Conservation (phyloP, 176 grass and related monocot species). For the Triticum aestivum region DNA sequence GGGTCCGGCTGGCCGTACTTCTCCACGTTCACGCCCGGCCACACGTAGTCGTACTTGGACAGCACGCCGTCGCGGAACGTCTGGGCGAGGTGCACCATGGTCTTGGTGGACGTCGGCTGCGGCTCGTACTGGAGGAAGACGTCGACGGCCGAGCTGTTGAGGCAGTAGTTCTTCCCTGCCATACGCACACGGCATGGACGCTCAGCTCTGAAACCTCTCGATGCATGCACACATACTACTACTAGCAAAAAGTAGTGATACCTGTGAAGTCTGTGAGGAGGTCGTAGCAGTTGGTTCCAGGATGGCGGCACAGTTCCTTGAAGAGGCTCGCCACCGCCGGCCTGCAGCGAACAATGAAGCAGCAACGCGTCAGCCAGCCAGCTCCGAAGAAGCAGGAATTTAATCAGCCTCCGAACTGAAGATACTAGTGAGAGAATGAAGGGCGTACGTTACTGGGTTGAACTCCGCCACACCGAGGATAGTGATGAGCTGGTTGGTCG, state of each 20-base stretch:
- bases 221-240: not conserved
- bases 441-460: constrained; percentile 51
- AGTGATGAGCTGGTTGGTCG: constrained; percentile 38
- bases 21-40: constrained; percentile 44
- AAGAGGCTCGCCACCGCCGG: constrained; percentile 44
- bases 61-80: constrained; percentile 67
- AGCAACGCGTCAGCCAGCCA: not conserved
- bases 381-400: not conserved
- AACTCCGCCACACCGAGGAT: constrained; percentile 66
- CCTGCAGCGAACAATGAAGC: constrained; percentile 29
- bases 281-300: constrained; percentile 65
- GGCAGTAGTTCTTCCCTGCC: constrained; percentile 75
- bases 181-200: not conserved
- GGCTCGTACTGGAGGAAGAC: constrained; percentile 83
- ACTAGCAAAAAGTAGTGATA: not conserved
- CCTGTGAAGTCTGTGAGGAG: constrained; percentile 63
- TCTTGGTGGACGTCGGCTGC: constrained; percentile 78
- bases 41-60: constrained; percentile 66
- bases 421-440: not conserved
- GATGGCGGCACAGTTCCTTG: constrained; percentile 44
- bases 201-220: not conserved
- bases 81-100: constrained; percentile 85
- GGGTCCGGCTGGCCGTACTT: constrained; percentile 55
- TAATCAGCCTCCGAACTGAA: not conserved
- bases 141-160: constrained; percentile 68